A percentile compares a stretch with the other conserved stretches of the same genome.
phyloP scores from a whole-genome alignment of 352 stramenopile genomes.

The Plasmopara muralis region DNA sequence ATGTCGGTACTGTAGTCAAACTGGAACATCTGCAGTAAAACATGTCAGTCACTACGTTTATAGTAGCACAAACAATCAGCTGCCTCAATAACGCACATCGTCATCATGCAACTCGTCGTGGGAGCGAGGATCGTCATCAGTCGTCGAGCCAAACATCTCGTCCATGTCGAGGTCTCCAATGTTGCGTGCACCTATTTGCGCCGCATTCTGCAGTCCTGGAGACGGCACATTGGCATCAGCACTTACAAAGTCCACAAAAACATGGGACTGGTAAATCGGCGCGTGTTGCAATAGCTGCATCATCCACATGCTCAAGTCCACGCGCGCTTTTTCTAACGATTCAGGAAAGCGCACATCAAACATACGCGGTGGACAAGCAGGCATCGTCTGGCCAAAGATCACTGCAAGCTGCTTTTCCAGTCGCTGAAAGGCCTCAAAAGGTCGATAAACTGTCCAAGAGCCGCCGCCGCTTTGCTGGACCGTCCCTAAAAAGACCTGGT shows the following conservation, averaged over 20 bases:
- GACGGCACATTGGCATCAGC: slow-evolving; percentile 69
- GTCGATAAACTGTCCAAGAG: slow-evolving; percentile 72
- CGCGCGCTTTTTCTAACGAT: slow-evolving; percentile 61
- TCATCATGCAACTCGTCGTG: slow-evolving; percentile 49
- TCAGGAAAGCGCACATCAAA: slow-evolving; percentile 63
- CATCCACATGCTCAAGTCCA: slow-evolving; percentile 75
- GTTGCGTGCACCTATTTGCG: slow-evolving; percentile 25
- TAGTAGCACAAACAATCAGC: too few species aligned
- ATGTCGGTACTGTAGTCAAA: slow-evolving; percentile 69
- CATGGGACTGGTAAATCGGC: slow-evolving; percentile 75
- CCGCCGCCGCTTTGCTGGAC: slow-evolving; percentile 62
- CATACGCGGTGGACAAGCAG: slow-evolving; percentile 41
- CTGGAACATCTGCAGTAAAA: slow-evolving; percentile 51
- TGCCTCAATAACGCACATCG: slow-evolving; percentile 18
- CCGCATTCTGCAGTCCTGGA: slow-evolving; percentile 32
- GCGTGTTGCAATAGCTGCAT: slow-evolving; percentile 74
- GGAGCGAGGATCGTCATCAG: slow-evolving; percentile 46
- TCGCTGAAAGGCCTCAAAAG: slow-evolving; percentile 69
- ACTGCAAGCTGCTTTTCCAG: slow-evolving; percentile 58
- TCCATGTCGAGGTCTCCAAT: slow-evolving; percentile 81
- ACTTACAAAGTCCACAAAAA: slow-evolving; percentile 79
- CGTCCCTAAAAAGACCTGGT: slow-evolving; percentile 65
- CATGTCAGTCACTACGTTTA: too few species aligned
- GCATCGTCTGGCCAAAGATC: slow-evolving; percentile 63
- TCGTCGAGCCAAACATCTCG: slow-evolving; percentile 71